phyloP scores from a whole-genome alignment of 306 rosid genomes.

The Spatholobus suberectus region DNA sequence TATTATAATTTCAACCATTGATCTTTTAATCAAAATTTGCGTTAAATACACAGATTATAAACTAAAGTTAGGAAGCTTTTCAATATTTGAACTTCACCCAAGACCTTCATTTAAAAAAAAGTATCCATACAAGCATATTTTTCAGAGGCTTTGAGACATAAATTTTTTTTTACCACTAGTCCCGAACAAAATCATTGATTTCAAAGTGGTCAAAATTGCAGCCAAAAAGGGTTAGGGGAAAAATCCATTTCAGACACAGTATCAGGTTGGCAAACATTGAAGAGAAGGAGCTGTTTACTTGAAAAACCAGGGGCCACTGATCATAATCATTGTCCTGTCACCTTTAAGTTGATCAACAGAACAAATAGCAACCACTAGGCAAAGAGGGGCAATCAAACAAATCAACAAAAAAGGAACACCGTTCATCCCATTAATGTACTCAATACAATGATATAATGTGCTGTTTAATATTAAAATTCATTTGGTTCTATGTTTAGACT shows the following conservation, averaged over 20 bases:
- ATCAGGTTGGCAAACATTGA: neutral
- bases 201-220: neutral
- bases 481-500: too few species aligned
- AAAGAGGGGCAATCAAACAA: neutral
- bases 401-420: neutral
- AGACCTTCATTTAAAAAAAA: neutral
- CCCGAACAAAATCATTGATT: neutral
- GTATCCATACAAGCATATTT: neutral
- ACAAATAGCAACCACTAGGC: constrained; percentile 1
- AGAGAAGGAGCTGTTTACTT: constrained; percentile 1
- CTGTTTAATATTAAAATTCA: neutral
- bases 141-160: neutral
- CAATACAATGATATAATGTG: neutral
- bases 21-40: too few species aligned
- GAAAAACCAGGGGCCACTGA: neutral
- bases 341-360: too few species aligned
- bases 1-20: too few species aligned
- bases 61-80: too few species aligned
- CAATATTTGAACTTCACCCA: neutral
- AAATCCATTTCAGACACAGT: constrained; percentile 20
- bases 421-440: constrained; percentile 4
- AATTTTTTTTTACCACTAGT: neutral
- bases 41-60: too few species aligned
- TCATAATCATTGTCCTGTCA: neutral
- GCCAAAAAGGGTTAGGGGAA: neutral